Percentiles rank a stretch among this genome's conserved stretches.
These are phyloP conservation scores for Exophiala alcalophila DNA, from an alignment of 2,329 filamentous ascomycete genomes.

Conservation along the genomic window DNA sequence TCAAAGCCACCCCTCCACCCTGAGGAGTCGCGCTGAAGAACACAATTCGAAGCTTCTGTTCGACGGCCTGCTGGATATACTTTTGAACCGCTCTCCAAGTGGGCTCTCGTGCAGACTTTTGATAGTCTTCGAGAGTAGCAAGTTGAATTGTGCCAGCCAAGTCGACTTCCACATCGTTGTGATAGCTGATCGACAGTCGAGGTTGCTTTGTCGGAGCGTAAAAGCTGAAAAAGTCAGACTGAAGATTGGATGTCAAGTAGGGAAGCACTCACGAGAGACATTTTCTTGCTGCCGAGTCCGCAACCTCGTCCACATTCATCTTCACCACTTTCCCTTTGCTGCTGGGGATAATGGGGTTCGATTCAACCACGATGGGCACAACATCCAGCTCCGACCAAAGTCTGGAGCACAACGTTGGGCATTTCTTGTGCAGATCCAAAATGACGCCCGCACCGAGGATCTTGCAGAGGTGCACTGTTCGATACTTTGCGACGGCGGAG, in stretches of 20 bases:
- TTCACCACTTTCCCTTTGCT: slow-evolving; percentile 41
- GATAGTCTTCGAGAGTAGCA: slow-evolving; percentile 56
- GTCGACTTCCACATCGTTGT: slow-evolving; percentile 69
- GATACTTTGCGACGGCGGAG: slow-evolving; percentile 15
- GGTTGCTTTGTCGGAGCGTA: slow-evolving; percentile 72
- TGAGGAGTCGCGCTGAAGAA: slow-evolving; percentile 80
- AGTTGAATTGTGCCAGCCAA: slow-evolving; percentile 62
- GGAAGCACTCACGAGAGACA: slow-evolving; percentile 62
- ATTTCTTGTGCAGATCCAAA: slow-evolving; percentile 55
- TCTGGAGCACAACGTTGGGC: slow-evolving; percentile 64
- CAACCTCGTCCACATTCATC: slow-evolving; percentile 70
- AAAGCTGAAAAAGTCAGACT: slow-evolving; percentile 46
- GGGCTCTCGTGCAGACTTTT: slow-evolving; percentile 55
- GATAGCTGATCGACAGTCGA: slow-evolving; percentile 62
- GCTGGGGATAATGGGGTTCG: slow-evolving; percentile 35
- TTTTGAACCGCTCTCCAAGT: slow-evolving; percentile 67
- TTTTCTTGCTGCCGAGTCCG: slow-evolving; percentile 77
- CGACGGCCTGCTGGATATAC: slow-evolving; percentile 61
- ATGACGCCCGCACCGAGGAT: slow-evolving; percentile 73
- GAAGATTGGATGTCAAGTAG: background rate
- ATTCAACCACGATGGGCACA: slow-evolving; percentile 64
- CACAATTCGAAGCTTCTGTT: slow-evolving; percentile 64
- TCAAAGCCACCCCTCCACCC: slow-evolving; percentile 77
- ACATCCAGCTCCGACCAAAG: slow-evolving; percentile 77
- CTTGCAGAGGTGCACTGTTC: slow-evolving; percentile 51